Percentiles rank a stretch among this genome's conserved stretches.
These are phyloP conservation scores for Mucor indicus DNA, from an alignment of 371 early-diverging fungal genomes.

Conservation along the genomic window DNA sequence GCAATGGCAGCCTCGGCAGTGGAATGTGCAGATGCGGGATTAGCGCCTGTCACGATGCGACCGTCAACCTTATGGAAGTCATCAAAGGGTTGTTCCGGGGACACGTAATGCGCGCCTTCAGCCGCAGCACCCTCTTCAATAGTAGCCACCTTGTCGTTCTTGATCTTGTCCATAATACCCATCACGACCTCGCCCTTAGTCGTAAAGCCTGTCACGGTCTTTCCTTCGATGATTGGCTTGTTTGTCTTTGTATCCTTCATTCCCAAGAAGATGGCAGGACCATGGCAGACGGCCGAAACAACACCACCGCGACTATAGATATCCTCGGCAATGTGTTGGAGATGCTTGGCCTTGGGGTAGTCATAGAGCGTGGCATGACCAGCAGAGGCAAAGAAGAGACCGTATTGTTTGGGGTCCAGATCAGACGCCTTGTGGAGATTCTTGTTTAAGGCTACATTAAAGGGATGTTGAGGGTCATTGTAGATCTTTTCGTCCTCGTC, in stretches of 20 bases:
- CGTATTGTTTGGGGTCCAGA: slow-evolving; percentile 43
- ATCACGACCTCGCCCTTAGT: slow-evolving; percentile 41
- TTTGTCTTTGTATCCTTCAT: slow-evolving; percentile 40
- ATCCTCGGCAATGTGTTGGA: slow-evolving; percentile 45
- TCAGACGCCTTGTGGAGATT: slow-evolving; percentile 44
- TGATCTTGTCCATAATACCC: slow-evolving; percentile 31
- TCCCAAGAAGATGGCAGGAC: slow-evolving; percentile 50
- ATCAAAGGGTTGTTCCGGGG: slow-evolving; percentile 45
- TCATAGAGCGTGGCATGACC: slow-evolving; percentile 53
- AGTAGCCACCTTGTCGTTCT: slow-evolving; percentile 30
- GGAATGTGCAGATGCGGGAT: slow-evolving; percentile 52
- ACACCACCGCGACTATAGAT: slow-evolving; percentile 51
- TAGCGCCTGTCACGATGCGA: slow-evolving; percentile 46
- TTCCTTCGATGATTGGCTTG: slow-evolving; percentile 40
- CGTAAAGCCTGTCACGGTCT: slow-evolving; percentile 49
- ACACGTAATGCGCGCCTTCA: slow-evolving; percentile 36
- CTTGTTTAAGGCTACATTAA: slow-evolving; percentile 37
- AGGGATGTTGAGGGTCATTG: slow-evolving; percentile 39
- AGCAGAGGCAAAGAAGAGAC: slow-evolving; percentile 52
- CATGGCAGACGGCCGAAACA: slow-evolving; percentile 55
- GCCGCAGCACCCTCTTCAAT: slow-evolving; percentile 31
- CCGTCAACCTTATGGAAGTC: slow-evolving; percentile 41
- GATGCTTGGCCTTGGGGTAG: slow-evolving; percentile 39
- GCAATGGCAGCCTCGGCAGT: slow-evolving; percentile 46
- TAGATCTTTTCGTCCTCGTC: slow-evolving; percentile 35